Evolutionary conservation across 2,329 filamentous ascomycete species (phyloP), one percentile per base, ranked within the genome.

Genomic region (Colletotrichum eremochloae): DNA sequence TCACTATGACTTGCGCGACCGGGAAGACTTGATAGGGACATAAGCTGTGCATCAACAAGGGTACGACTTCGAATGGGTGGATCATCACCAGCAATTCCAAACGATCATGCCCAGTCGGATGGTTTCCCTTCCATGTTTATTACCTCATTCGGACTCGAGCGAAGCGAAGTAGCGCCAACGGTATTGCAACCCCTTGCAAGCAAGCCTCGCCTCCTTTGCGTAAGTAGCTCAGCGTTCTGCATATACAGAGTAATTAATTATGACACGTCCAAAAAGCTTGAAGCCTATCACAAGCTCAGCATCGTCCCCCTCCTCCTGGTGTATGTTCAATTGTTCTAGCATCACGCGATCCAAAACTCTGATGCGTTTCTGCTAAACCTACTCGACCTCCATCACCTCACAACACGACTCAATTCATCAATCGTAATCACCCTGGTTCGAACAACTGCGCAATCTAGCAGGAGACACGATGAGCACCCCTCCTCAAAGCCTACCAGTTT

Each of bases 51-150:
- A 42, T n/a, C 36, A 29, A 18, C 55, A 57, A 57, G 55, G 55
- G n/a, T 42, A n/a, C n/a, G 14, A 14, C 55, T 29, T 42, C 18
- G 6, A 58, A 58, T 29, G 36, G 14, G 36, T 42, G 36, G 55
- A 42, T 58, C n/a, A 14, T 11, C 24, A 14, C 31, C 33, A 29
- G 48, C 48, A 5, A 31, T 18, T 53, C 14, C 14, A 2, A 55
- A 12, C 52, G 52, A 20, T 6, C n/a, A 40, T 29, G 55, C 55
- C 55, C 55, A 40, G 55, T 42, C 55, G 55, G 55, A 42, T 58
- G 56, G 14, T 11, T 58, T 29, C 38, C 56, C n/a, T 42, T 24
- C 31, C 56, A 29, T 18, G 1, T 20, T 58, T 42, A 42, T 58
- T 42, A 9, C 56, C 38, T 8, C 11, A 29, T 58, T 42, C 2